These are phyloP conservation scores for Eucalyptus guilfoylei DNA, from an alignment of 345 rosid species.

Conservation along the genomic window DNA sequence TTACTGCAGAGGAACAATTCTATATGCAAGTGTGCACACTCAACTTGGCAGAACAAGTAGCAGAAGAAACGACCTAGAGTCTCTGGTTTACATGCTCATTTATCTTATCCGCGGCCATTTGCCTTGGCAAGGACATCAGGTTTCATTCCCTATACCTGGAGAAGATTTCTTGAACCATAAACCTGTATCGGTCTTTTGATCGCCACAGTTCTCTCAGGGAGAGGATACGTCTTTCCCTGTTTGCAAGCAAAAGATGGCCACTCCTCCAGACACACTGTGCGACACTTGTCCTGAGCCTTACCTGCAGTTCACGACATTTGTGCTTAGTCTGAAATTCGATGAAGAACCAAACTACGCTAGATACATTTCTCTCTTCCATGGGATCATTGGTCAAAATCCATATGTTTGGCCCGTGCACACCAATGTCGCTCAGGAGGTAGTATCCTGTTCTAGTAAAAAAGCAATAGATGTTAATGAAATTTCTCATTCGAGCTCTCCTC, in stretches of 20 bases:
- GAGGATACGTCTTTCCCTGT: background rate
- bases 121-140: slow-evolving; percentile 1
- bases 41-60: slow-evolving; percentile 1
- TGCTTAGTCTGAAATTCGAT: background rate
- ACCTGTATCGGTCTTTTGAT: background rate
- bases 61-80: slow-evolving; percentile 1
- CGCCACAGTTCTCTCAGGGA: background rate
- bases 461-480: background rate
- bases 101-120: background rate
- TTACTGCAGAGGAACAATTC: background rate
- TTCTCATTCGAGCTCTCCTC: background rate
- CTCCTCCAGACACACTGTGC: background rate
- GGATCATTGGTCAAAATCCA: background rate
- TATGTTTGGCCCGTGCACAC: background rate
- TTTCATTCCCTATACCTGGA: background rate
- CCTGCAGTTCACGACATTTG: background rate
- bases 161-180: background rate
- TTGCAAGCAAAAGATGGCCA: background rate
- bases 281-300: background rate
- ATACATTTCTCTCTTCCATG: background rate
- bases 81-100: background rate
- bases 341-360: background rate
- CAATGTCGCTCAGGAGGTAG: background rate
- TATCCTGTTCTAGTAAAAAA: background rate
- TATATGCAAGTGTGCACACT: background rate